Evolutionary conservation across 2,329 filamentous ascomycete species (phyloP).

Genomic region (Emericellopsis atlantica): DNA sequence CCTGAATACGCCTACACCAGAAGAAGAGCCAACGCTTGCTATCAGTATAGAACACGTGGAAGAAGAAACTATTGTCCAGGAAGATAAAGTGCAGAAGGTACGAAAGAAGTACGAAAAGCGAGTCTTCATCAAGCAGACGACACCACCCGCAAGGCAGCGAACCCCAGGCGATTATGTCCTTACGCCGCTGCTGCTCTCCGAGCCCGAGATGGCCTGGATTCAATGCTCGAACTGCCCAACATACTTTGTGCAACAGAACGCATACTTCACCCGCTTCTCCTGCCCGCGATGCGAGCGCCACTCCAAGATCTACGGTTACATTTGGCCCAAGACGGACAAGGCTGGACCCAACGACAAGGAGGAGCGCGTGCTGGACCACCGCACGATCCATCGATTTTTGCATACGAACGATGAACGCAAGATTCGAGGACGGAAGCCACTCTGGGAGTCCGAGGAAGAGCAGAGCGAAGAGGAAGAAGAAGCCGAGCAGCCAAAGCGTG

Average conservation of each 20-base stretch:
- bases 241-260: constrained; percentile 79
- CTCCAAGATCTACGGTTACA: constrained; percentile 86
- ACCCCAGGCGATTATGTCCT: constrained; percentile 71
- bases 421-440: constrained; percentile 28
- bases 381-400: constrained; percentile 78
- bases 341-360: constrained; percentile 63
- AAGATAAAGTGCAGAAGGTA: constrained; percentile 11
- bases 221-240: constrained; percentile 73
- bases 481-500: constrained; percentile 12
- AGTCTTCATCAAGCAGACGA: constrained; percentile 18
- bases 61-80: constrained; percentile 1
- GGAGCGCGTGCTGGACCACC: constrained; percentile 66
- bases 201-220: constrained; percentile 72
- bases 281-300: constrained; percentile 93
- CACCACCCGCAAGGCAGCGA: constrained; percentile 27
- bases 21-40: constrained; percentile 8
- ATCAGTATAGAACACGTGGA: constrained; percentile 14
- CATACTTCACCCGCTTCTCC: constrained; percentile 72
- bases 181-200: constrained; percentile 61
- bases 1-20: constrained; percentile 13
- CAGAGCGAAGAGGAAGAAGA: constrained; percentile 10
- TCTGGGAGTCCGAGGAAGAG: constrained; percentile 1
- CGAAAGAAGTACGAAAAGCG: constrained; percentile 22
- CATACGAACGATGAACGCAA: constrained; percentile 53
- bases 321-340: constrained; percentile 90